phyloP scores from a whole-genome alignment of 148 eudicot genomes.

The Rhododendron vialii region DNA sequence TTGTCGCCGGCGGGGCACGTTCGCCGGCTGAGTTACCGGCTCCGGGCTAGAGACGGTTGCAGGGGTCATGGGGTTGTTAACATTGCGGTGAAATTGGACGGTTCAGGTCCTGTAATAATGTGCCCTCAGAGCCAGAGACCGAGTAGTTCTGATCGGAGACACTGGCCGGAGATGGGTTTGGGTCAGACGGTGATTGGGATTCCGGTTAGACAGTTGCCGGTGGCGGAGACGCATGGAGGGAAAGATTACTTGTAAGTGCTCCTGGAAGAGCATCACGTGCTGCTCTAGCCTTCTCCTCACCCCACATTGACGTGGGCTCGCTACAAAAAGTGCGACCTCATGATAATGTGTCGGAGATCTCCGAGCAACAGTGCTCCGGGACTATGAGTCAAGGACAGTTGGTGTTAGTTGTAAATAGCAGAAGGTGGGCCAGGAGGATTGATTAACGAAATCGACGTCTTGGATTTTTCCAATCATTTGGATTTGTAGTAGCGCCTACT shows the following conservation, averaged over 20 bases:
- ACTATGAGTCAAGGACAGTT: background rate
- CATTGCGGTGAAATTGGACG: constrained; percentile 34
- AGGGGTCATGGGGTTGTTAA: constrained; percentile 53
- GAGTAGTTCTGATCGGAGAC: background rate
- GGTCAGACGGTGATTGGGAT: constrained; percentile 34
- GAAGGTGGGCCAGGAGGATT: background rate
- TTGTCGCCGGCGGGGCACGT: constrained; percentile 24
- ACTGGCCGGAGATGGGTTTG: constrained; percentile 13
- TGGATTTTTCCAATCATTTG: background rate
- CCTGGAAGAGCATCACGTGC: background rate
- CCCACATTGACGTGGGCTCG: too few species aligned
- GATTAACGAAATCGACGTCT: background rate
- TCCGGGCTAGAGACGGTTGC: constrained; percentile 47
- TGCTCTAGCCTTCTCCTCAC: background rate
- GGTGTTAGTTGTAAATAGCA: background rate
- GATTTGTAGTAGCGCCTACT: background rate
- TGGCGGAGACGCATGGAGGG: background rate
- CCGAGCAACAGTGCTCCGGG: background rate
- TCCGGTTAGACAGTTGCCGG: constrained; percentile 26
- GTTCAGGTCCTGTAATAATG: constrained; percentile 2
- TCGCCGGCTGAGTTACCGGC: constrained; percentile 51
- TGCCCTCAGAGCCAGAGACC: constrained; percentile 9
- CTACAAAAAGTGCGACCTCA: too few species aligned
- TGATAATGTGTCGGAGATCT: too few species aligned
- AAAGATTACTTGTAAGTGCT: background rate